Conservation (phyloP, 768 basidiomycete species). For the Xerocomellus intermedius region DNA sequence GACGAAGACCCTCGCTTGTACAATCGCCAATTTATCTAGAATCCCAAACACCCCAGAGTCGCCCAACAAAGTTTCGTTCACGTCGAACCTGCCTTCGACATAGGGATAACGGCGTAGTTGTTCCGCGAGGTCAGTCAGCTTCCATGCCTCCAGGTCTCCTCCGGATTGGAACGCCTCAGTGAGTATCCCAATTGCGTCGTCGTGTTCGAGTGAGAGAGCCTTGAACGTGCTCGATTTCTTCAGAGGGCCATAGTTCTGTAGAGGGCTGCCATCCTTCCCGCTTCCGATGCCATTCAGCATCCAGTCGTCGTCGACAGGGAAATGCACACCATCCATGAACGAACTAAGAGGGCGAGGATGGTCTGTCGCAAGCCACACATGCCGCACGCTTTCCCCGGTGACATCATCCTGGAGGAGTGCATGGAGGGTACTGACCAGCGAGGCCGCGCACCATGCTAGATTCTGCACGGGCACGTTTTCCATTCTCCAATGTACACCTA, state of each 20-base stretch:
- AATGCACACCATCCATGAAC: neutral
- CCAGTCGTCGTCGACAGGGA: constrained; percentile 16
- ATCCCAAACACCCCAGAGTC: constrained; percentile 56
- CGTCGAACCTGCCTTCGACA: constrained; percentile 19
- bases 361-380: constrained; percentile 59
- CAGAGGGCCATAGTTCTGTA: neutral
- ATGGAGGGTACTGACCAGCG: constrained; percentile 45
- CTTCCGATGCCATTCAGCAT: neutral
- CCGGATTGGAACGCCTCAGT: constrained; percentile 41
- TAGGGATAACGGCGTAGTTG: constrained; percentile 28
- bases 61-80: constrained; percentile 34
- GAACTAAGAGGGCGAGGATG: constrained; percentile 34
- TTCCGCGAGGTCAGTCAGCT: constrained; percentile 43
- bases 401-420: constrained; percentile 32
- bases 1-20: constrained; percentile 48
- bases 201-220: constrained; percentile 40
- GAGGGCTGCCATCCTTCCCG: neutral
- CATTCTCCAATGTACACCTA: constrained; percentile 59
- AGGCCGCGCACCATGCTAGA: constrained; percentile 48
- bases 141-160: constrained; percentile 41
- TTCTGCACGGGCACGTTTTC: constrained; percentile 44
- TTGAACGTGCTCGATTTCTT: constrained; percentile 49
- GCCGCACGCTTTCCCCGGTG: constrained; percentile 31
- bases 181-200: constrained; percentile 45
- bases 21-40: constrained; percentile 55